These are phyloP conservation scores for Leccinum boreale DNA, from an alignment of 768 basidiomycete species.

Conservation along the genomic window DNA sequence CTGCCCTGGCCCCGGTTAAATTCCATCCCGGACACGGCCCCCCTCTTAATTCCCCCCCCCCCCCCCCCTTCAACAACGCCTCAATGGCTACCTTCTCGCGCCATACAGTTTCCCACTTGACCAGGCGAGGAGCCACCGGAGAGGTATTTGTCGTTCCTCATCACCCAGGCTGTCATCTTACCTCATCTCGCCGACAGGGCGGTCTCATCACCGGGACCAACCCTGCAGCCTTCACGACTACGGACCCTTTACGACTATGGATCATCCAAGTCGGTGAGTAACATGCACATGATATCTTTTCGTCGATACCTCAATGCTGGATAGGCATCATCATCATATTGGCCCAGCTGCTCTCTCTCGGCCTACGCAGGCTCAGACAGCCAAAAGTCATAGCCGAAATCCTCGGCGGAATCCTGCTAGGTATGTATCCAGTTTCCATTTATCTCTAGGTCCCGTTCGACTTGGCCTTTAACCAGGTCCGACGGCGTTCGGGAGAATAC, in stretches of 20 bases:
- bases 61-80: neutral
- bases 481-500: slow-evolving; percentile 75
- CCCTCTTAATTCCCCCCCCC: no score
- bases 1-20: no score
- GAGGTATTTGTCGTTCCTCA: slow-evolving; percentile 12
- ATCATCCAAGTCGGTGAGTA: slow-evolving; percentile 72
- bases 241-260: slow-evolving; percentile 75
- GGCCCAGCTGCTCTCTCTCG: slow-evolving; percentile 71
- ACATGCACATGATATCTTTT: neutral
- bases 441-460: neutral
- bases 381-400: slow-evolving; percentile 86
- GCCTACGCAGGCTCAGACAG: slow-evolving; percentile 72
- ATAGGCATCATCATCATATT: slow-evolving; percentile 80
- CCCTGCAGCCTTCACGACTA: slow-evolving; percentile 59
- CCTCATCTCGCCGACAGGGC: slow-evolving; percentile 43
- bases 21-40: no score
- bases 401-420: slow-evolving; percentile 86
- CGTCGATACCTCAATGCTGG: neutral
- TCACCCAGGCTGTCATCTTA: neutral
- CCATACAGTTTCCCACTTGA: slow-evolving; percentile 34
- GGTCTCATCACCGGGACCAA: slow-evolving; percentile 75
- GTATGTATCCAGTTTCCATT: slow-evolving; percentile 43
- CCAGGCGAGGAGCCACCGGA: slow-evolving; percentile 19
- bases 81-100: slow-evolving; percentile 40
- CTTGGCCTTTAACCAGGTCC: slow-evolving; percentile 25